Evolutionary conservation across 1,284 basidiomycete species (phyloP).

Genomic region (Ganoderma multipileum): DNA sequence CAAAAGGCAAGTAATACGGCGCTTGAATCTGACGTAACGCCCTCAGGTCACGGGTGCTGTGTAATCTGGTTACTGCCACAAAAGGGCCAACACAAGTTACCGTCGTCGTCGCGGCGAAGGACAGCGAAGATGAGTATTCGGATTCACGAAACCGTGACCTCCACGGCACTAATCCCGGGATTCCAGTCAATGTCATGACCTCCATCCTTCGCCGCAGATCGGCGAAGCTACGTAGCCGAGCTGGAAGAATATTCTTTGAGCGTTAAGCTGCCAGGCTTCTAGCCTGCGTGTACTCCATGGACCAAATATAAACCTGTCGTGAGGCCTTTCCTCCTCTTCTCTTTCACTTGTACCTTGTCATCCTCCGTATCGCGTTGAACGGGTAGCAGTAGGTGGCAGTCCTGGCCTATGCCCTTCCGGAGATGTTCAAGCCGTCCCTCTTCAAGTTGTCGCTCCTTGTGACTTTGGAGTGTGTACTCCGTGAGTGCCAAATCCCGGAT

Average conservation of each 20-base stretch:
- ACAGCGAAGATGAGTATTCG: too few species aligned
- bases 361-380: neutral
- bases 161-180: too few species aligned
- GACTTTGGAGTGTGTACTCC: neutral
- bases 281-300: neutral
- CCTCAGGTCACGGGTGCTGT: neutral
- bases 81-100: too few species aligned
- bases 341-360: neutral
- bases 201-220: too few species aligned
- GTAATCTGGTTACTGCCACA: too few species aligned
- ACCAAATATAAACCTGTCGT: neutral
- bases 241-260: too few species aligned
- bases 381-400: too few species aligned
- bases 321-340: neutral
- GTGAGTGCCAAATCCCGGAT: neutral
- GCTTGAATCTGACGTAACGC: constrained; percentile 2
- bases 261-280: neutral
- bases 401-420: neutral
- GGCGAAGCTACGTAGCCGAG: too few species aligned
- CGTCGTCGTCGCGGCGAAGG: too few species aligned
- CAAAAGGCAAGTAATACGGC: neutral
- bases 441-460: neutral
- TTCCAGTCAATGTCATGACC: too few species aligned
- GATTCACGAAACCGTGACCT: too few species aligned
- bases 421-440: neutral